Base-by-base conservation (phyloP, 73 alveolate species). In the Paramecium pentaurelia region DNA sequence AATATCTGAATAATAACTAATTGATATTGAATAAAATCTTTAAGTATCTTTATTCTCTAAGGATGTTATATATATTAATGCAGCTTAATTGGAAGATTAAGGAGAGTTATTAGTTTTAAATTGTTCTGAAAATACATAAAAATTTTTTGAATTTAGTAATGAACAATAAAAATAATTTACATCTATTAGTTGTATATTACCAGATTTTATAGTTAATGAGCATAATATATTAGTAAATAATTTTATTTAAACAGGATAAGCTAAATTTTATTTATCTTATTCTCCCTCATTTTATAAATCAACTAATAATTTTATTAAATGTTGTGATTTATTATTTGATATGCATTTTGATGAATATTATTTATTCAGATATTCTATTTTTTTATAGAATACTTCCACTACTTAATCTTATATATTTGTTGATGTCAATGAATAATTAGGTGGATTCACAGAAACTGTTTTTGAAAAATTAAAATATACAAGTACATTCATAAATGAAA, bases 381-480 rank as follows among this genome's bases (percentile, higher is more conserved):
- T 80, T 80, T 22, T 80, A 30, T 14, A 80, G 34, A 64, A 80
- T 20, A 16, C 32, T 40, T 8, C 34, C 6, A 8, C 18, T 14
- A 18, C 18, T 5, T 49, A 22, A 40, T 22, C 49, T 2, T 80
- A 14, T 14, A 44, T 80, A 0, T 44, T 80, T 27, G 75, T 80
- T 45, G 91, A 80, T 28, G 91, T 80, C 0, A 80, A 80, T 80
- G 91, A 42, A 28, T 10, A 80, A 27, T n/a, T 80, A 42, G 71
- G 77, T 3, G 91, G 91, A 80, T 22, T 80, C 1, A 45, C 91
- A 25, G 75, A 80, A 45, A 7, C 36, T 2, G 12, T 80, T 44
- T 45, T 80, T 47, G 73, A 80, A 25, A 80, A 49, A 80, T 14
- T 80, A 3, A 64, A 64, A 45, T 64, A 64, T 28, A 28, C 84